phyloP scores from a whole-genome alignment of 805 yeast species.

The Babjeviella inositovora region DNA sequence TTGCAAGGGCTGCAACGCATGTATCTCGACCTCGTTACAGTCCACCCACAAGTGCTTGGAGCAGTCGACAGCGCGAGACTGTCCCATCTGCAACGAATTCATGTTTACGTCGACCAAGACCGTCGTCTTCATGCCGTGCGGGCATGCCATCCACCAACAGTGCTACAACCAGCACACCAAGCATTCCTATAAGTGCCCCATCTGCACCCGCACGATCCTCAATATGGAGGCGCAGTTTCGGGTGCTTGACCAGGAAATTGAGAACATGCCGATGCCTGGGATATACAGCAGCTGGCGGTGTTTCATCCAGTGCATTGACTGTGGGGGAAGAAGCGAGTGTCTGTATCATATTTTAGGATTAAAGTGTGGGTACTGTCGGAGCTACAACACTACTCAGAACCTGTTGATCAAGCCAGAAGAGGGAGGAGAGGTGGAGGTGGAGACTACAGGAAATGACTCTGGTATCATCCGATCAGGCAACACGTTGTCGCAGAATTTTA shows the following conservation, averaged over 20 bases:
- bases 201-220: slow-evolving; percentile 70
- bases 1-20: slow-evolving; percentile 79
- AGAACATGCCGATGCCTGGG: slow-evolving; percentile 59
- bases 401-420: slow-evolving; percentile 56
- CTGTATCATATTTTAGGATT: slow-evolving; percentile 75
- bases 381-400: slow-evolving; percentile 73
- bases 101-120: slow-evolving; percentile 71
- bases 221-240: slow-evolving; percentile 85
- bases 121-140: slow-evolving; percentile 86
- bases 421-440: slow-evolving; percentile 18
- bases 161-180: slow-evolving; percentile 75
- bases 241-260: slow-evolving; percentile 72
- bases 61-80: slow-evolving; percentile 77
- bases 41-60: slow-evolving; percentile 74
- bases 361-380: slow-evolving; percentile 73
- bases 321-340: slow-evolving; percentile 66
- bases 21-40: slow-evolving; percentile 66
- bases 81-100: slow-evolving; percentile 87
- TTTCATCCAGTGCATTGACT: slow-evolving; percentile 70
- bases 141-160: slow-evolving; percentile 80
- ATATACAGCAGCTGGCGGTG: slow-evolving; percentile 70
- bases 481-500: no score
- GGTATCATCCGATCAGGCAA: no score
- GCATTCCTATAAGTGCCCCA: slow-evolving; percentile 82
- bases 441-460: slow-evolving; percentile 9